Evolutionary conservation across 345 rosid genomes (phyloP), one percentile per base, ranked within the genome.

Genomic region (Aegle marmelos): DNA sequence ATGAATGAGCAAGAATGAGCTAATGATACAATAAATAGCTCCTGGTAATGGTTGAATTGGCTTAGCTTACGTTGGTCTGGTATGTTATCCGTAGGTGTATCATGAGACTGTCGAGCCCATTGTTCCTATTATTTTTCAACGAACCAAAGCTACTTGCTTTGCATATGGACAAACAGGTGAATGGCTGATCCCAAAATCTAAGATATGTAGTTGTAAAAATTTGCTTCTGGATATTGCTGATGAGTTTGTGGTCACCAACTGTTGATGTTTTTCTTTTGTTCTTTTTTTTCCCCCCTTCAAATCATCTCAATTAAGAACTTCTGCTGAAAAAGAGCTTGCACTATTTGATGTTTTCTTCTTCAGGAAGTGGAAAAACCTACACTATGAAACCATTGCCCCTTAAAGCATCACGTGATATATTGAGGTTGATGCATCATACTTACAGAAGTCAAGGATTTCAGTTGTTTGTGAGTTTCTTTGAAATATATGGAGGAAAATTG

Each of bases 101-200:
- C 89, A 76, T 73, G 98, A 92, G 85, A 95, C 98, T 1, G 97
- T 95, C 85, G 96, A 95, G 91, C 97, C 98, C 66, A 92, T 95
- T 79, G 94, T 95, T 78, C 99, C 99, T 48, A 90, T 93, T 62
- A 93, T 95, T 75, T 95, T 95, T 75, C 97, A 93, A 76, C 93
- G 96, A 57, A 91, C 89, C 59, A 95, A 95, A 85, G 99, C 98
- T 72, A 95, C 99, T 82, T 95, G 97, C 90, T 95, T 95, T 89
- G 98, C 99, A 65, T 91, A 95, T 88, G 98, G 98, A 75, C 99
- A 95, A 82, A 95, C 99, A 86, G 98, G 98, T 95, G 75, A 82
- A 59, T 78, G 74, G 63, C 68, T 58, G 66, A 57, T 54, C 53
- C 45, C 66, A 64, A 72, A 68, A 39, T 50, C 19, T 39, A 34